Base-by-base conservation (phyloP, 768 basidiomycete genomes). In the Psilocybe tampanensis region DNA sequence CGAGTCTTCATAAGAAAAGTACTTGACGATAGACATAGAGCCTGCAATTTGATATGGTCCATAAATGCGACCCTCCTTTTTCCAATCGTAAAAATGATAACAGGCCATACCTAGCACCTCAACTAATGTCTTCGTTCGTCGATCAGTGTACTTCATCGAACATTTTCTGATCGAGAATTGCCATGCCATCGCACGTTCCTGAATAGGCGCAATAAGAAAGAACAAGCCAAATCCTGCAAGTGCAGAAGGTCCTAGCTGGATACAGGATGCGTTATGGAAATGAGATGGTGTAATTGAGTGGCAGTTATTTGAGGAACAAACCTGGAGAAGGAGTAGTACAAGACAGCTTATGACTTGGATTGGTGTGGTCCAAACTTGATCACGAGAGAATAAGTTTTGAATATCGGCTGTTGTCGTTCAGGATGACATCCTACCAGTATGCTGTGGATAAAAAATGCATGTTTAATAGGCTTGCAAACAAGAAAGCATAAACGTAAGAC, bases 21-120 rank as follows among this genome's bases (percentile, higher is more conserved):
- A 88, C 68, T 89, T 90, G 52, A 91, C 84, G 18, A 89, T 79
- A 4, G 85, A 79, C 86, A 90, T 89, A 1, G 79, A 80, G 47
- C 81, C 82, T 80, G 50, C 32, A 36, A 23, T 18, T 9, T 8
- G 42, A 9, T 29, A 22, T 18, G 33, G 8, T 34, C 11, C 19
- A n/a, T 17, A 17, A 12, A 11, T 18, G 26, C 6, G 15, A 22
- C 11, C 21, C 1, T 47, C 9, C 5, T 9, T 4, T 29, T 29
- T 29, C 29, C 29, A 29, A n/a, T n/a, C n/a, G 3, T 36, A 18
- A 1, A 17, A 9, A 42, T 32, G 43, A 21, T 8, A 21, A 22
- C 12, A 23, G 34, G 18, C 48, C 73, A 56, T 67, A 76, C 86
- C 79, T 11, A 90, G 68, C 5, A 88, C 79, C 64, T 90, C 88